Base-by-base conservation (phyloP, 108 stramenopile species). In the Nitzschia sp. region DNA sequence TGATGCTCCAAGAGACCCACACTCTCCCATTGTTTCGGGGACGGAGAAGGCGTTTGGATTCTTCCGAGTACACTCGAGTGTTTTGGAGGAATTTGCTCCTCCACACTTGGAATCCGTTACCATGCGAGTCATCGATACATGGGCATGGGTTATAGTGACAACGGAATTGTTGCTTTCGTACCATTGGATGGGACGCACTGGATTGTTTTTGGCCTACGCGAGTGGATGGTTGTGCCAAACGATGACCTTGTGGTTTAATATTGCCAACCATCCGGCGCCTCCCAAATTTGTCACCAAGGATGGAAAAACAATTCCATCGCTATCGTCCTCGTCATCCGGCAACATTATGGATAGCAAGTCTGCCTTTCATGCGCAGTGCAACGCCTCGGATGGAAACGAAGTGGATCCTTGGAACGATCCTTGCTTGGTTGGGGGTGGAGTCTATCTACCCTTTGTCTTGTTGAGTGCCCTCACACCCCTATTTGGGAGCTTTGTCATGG, bases 241-340 rank as follows among this genome's bases (percentile, higher is more conserved):
- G 22, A 63, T 79, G 0, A 81, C 80, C 29, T 58, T 85, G 0
- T 85, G 80, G 80, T 85, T 85, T 63, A 85, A 82, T 55, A 68
- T 85, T 53, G 78, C 63, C 41, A 79, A 79, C 54, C 84, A 85
- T 73, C 80, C 84, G 5, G 16, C 48, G 19, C 48, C 48, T 5
- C 38, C 38, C 6, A n/a, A n/a, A n/a, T n/a, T n/a, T n/a, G n/a
- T n/a, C n/a, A n/a, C n/a, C n/a, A n/a, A n/a, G n/a, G n/a, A n/a
- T n/a, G n/a, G n/a, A n/a, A n/a, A n/a, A n/a, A n/a, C n/a, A n/a
- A n/a, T n/a, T n/a, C 38, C 38, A 41, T 50, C 48, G 16, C 16
- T n/a, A 21, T n/a, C 17, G 17, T n/a, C 5, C 5, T 11, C 48
- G 4, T 50, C 48, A 5, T 19, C 48, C 4, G 48, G 16, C 21